A percentile compares a stretch with the other conserved stretches of the same genome.
Conservation (phyloP, 2,329 filamentous ascomycete species). For the Ascochyta viciae-villosae region DNA sequence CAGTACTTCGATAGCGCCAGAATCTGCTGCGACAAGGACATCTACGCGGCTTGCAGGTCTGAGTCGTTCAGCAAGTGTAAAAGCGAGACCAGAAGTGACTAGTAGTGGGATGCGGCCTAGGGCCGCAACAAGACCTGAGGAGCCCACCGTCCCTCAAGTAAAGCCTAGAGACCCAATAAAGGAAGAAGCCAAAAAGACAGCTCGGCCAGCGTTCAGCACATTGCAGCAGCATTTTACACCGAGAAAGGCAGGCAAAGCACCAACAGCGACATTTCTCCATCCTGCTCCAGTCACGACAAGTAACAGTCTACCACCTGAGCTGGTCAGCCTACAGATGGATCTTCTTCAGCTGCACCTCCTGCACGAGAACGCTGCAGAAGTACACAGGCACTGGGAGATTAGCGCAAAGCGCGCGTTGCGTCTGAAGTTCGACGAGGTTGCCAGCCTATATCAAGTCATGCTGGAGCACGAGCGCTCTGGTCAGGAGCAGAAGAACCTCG, state of each 20-base stretch:
- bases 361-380: conserved; percentile 35
- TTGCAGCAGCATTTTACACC: conserved; percentile 52
- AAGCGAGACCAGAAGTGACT: conserved; percentile 24
- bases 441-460: conserved; percentile 45
- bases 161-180: conserved; percentile 27
- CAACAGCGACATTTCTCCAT: conserved; percentile 45
- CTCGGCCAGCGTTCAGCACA: conserved; percentile 47
- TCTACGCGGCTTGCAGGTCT: conserved; percentile 36
- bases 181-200: conserved; percentile 34
- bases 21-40: conserved; percentile 16
- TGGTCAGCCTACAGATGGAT: conserved; percentile 45
- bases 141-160: conserved; percentile 16
- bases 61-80: conserved; percentile 36
- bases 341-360: conserved; percentile 50
- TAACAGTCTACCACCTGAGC: conserved; percentile 38
- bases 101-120: conserved; percentile 14
- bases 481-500: conserved; percentile 47
- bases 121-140: conserved; percentile 20
- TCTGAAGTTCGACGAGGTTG: conserved; percentile 47
- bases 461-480: conserved; percentile 45
- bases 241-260: conserved; percentile 45
- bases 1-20: conserved; percentile 17
- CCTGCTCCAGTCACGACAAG: conserved; percentile 31
- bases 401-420: conserved; percentile 42
- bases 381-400: conserved; percentile 39